Evolutionary conservation across 1,284 basidiomycete genomes (phyloP).

Genomic region (Cystobasidium slooffiae): DNA sequence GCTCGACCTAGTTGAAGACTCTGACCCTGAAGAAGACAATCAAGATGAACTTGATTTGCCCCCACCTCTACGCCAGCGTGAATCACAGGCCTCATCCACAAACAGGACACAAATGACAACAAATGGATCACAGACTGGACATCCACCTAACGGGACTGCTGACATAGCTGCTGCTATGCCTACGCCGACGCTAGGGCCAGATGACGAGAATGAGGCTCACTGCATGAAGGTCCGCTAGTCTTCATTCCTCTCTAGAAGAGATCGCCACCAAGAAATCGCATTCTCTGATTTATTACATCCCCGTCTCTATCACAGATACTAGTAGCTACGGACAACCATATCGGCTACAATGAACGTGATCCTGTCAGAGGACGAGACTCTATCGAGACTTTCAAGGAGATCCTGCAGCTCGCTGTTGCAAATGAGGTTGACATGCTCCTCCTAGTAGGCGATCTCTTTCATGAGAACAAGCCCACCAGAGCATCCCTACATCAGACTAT

Average conservation of each 20-base stretch:
- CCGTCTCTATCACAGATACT: conserved; percentile 62
- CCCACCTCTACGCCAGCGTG: background rate
- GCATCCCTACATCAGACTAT: conserved; percentile 87
- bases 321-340: conserved; percentile 92
- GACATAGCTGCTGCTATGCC: conserved; percentile 16
- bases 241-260: too few species aligned
- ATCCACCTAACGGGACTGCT: conserved; percentile 3
- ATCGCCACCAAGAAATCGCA: background rate
- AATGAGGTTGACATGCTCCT: conserved; percentile 92
- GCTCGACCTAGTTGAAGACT: conserved; percentile 26
- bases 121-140: background rate
- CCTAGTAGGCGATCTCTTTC: conserved; percentile 93
- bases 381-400: conserved; percentile 92
- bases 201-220: conserved; percentile 37
- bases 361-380: conserved; percentile 93
- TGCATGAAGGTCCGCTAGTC: conserved; percentile 29
- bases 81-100: background rate
- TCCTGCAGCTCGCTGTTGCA: conserved; percentile 85
- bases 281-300: background rate
- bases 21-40: conserved; percentile 23
- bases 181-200: conserved; percentile 28
- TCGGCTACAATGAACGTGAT: conserved; percentile 93
- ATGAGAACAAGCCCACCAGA: conserved; percentile 93
- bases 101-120: background rate
- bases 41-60: conserved; percentile 30